These are phyloP conservation scores for Penicillium cinerascens DNA, from an alignment of 495 filamentous ascomycete genomes.

Conservation along the genomic window DNA sequence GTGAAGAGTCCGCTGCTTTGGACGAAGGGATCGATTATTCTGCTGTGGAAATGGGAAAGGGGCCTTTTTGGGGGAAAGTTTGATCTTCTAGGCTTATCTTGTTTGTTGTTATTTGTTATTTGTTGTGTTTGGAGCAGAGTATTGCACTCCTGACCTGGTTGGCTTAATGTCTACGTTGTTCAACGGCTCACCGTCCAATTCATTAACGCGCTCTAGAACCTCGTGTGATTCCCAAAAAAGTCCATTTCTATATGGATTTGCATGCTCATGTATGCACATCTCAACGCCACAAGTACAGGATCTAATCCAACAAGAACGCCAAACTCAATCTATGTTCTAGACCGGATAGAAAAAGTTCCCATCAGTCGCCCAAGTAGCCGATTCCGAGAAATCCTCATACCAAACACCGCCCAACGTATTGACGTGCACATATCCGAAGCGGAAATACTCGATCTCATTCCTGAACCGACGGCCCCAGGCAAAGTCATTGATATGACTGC, in stretches of 20 bases:
- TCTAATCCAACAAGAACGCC: neutral
- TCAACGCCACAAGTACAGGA: neutral
- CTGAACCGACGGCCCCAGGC: constrained; percentile 40
- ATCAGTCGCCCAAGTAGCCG: constrained; percentile 62
- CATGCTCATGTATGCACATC: neutral
- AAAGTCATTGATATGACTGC: constrained; percentile 38
- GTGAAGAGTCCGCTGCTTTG: no score
- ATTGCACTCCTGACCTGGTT: neutral
- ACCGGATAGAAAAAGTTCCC: constrained; percentile 43
- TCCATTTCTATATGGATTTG: no score
- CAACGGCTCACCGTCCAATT: no score
- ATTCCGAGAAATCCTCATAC: constrained; percentile 73
- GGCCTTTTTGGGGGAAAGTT: neutral
- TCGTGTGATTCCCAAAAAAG: no score
- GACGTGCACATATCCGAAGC: constrained; percentile 68
- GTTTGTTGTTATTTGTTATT: neutral
- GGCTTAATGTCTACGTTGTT: no score
- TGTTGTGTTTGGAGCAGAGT: neutral
- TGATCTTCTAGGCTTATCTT: neutral
- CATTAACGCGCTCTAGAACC: no score
- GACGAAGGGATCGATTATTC: no score
- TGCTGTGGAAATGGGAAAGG: neutral
- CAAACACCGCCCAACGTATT: constrained; percentile 50
- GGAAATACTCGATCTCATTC: constrained; percentile 66
- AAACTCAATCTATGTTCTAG: neutral